Conservation (phyloP, 495 filamentous ascomycete genomes). For the Baudoinia panamericana region DNA sequence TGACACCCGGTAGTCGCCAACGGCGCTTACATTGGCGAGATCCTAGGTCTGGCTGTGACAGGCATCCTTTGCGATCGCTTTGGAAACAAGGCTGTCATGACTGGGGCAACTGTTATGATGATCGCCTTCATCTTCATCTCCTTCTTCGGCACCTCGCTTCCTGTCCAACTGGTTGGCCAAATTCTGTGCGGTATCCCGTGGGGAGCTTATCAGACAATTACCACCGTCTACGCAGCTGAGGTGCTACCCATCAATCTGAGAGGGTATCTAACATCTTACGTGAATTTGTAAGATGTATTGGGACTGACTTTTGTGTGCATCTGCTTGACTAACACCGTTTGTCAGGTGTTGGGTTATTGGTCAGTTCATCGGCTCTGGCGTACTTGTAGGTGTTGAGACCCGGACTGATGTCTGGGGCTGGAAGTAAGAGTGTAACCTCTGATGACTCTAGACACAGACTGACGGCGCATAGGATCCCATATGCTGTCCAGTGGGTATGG, state of each 20-base stretch:
- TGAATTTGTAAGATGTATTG: constrained; percentile 17
- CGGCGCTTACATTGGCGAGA: constrained; percentile 43
- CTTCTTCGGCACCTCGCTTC: constrained; percentile 23
- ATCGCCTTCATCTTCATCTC: constrained; percentile 28
- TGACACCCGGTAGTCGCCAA: constrained; percentile 41
- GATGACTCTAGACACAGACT: background rate
- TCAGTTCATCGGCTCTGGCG: constrained; percentile 24
- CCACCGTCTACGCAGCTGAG: constrained; percentile 16
- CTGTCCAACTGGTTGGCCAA: constrained; percentile 32
- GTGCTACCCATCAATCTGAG: constrained; percentile 19
- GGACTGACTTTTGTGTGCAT: background rate
- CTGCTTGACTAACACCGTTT: background rate
- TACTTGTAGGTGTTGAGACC: constrained; percentile 18
- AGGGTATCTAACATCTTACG: constrained; percentile 20
- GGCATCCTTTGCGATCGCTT: constrained; percentile 20
- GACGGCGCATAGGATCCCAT: constrained; percentile 25
- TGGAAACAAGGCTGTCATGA: constrained; percentile 24
- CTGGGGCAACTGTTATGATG: constrained; percentile 20
- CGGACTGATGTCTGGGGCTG: constrained; percentile 22
- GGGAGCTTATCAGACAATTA: constrained; percentile 35
- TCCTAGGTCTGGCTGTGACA: constrained; percentile 43
- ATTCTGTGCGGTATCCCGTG: constrained; percentile 66
- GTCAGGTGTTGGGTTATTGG: constrained; percentile 26
- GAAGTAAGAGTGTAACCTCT: background rate
- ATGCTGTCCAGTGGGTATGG: constrained; percentile 28